Conservation (phyloP, 129 eudicot species). For the Gnaphalium uliginosum region DNA sequence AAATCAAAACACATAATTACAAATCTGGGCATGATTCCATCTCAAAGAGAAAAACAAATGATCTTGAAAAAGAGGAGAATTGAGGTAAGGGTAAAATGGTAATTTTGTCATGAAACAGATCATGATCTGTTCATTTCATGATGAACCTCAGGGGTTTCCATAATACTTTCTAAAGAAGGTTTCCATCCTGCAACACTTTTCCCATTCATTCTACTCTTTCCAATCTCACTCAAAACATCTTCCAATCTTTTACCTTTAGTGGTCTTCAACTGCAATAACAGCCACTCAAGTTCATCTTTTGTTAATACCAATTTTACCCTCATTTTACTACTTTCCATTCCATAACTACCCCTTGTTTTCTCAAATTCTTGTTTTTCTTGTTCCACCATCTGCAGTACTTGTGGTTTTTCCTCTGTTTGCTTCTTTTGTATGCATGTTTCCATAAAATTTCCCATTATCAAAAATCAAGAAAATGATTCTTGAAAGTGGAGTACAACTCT, state of each 20-base stretch:
- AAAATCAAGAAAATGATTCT: constrained; percentile 29
- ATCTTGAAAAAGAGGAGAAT: constrained; percentile 5
- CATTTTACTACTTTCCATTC: constrained; percentile 36
- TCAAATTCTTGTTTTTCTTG: constrained; percentile 5
- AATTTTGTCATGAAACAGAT: constrained; percentile 24
- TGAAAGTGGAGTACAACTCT: constrained; percentile 11
- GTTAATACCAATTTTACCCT: constrained; percentile 72
- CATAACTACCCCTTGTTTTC: constrained; percentile 24
- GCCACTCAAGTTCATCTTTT: constrained; percentile 75
- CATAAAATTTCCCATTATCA: constrained; percentile 70
- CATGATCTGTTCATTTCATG: constrained; percentile 56
- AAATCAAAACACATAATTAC: constrained; percentile 40
- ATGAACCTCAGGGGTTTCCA: constrained; percentile 67
- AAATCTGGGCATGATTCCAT: constrained; percentile 32
- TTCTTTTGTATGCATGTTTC: constrained; percentile 41
- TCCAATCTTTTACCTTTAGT: constrained; percentile 49
- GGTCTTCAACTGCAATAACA: constrained; percentile 50
- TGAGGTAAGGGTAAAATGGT: constrained; percentile 27
- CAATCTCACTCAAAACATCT: constrained; percentile 70
- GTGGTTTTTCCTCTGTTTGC: constrained; percentile 28
- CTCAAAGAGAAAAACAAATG: constrained; percentile 22
- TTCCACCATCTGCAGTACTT: constrained; percentile 5
- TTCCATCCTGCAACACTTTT: constrained; percentile 54
- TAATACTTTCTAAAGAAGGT: constrained; percentile 77
- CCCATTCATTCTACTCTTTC: constrained; percentile 44